Percentiles rank a stretch among this genome's conserved stretches.
These are phyloP conservation scores for Coelastrella sp. DNA, from an alignment of 139 green algal species.

Conservation along the genomic window DNA sequence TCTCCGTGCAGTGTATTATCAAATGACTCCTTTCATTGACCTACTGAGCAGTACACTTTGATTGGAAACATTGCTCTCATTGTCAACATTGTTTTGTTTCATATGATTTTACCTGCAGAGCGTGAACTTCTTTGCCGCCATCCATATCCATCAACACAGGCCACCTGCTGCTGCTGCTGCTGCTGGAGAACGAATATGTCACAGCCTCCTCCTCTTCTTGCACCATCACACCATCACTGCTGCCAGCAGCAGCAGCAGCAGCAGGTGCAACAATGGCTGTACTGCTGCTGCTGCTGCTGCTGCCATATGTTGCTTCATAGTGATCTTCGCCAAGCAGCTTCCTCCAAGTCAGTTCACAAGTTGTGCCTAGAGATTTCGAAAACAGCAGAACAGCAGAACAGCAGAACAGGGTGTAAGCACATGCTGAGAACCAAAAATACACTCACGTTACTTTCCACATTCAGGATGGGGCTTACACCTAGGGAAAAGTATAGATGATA, in stretches of 20 bases:
- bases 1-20: no score
- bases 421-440: background rate
- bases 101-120: conserved; percentile 52
- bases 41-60: no score
- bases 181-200: conserved; percentile 26
- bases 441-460: no score
- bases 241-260: background rate
- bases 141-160: conserved; percentile 60
- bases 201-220: conserved; percentile 17
- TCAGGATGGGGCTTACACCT: no score
- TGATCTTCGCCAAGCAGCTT: conserved; percentile 43
- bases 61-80: no score
- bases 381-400: no score
- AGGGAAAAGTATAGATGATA: no score
- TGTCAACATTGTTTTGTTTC: no score
- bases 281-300: conserved; percentile 16
- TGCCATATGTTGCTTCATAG: background rate
- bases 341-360: conserved; percentile 47
- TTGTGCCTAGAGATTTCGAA: conserved; percentile 1
- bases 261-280: background rate
- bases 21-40: no score
- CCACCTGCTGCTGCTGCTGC: conserved; percentile 45
- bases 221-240: background rate
- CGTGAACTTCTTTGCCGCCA: conserved; percentile 57
- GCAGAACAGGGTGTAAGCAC: no score